These are phyloP conservation scores for Tulasnella sp. DNA, from an alignment of 768 basidiomycete genomes.

Conservation along the genomic window DNA sequence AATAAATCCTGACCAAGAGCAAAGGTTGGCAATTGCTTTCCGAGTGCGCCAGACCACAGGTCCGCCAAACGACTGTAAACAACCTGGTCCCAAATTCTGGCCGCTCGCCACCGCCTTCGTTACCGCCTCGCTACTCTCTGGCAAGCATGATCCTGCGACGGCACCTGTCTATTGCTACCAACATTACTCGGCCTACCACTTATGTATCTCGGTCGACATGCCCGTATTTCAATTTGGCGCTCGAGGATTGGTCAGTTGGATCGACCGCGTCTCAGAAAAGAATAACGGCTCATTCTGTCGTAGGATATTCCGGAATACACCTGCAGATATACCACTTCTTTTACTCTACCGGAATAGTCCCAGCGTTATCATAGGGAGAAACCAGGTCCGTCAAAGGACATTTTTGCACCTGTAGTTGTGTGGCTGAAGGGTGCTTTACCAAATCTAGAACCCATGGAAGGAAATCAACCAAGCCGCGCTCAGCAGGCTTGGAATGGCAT, in stretches of 20 bases:
- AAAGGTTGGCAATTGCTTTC: not conserved
- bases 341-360: conserved; percentile 83
- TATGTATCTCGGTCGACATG: conserved; percentile 68
- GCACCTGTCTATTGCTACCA: not conserved
- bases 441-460: conserved; percentile 88
- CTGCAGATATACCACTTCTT: conserved; percentile 63
- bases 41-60: not conserved
- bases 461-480: conserved; percentile 77
- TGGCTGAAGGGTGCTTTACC: not conserved
- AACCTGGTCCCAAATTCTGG: not conserved
- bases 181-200: conserved; percentile 24
- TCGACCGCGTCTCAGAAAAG: not conserved
- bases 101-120: not conserved
- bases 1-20: not conserved
- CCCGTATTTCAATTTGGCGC: conserved; percentile 84
- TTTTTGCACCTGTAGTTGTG: not conserved
- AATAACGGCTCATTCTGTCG: not conserved
- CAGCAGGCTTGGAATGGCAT: conserved; percentile 53
- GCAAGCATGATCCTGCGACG: not conserved
- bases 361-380: conserved; percentile 89
- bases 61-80: not conserved
- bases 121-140: not conserved
- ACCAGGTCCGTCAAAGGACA: conserved; percentile 47
- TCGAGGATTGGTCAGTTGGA: conserved; percentile 76
- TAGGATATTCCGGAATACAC: conserved; percentile 78